These are phyloP conservation scores for Phytophthora hybrid DNA, from an alignment of 352 stramenopile species.

Conservation along the genomic window DNA sequence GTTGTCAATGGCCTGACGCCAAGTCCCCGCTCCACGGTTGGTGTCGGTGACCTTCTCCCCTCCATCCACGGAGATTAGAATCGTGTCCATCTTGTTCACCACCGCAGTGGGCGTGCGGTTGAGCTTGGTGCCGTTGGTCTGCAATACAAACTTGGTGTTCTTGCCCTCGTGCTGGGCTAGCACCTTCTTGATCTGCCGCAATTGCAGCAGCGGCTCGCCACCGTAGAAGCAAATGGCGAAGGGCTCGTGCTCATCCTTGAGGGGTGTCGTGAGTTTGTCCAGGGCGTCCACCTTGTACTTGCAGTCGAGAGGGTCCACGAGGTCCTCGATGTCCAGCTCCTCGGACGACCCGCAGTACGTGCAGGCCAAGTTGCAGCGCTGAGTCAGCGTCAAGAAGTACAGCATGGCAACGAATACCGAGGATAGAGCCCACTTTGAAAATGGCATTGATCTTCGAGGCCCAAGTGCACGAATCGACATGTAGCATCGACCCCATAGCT, in stretches of 20 bases:
- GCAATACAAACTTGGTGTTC: slow-evolving; percentile 31
- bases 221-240: slow-evolving; percentile 52
- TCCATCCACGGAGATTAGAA: slow-evolving; percentile 48
- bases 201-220: slow-evolving; percentile 44
- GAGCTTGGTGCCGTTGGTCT: slow-evolving; percentile 52
- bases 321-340: slow-evolving; percentile 42
- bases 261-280: slow-evolving; percentile 28
- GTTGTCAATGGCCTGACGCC: slow-evolving; percentile 50
- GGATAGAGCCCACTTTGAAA: background rate
- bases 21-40: slow-evolving; percentile 42
- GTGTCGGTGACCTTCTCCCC: slow-evolving; percentile 42
- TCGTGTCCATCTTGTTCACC: slow-evolving; percentile 45
- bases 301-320: slow-evolving; percentile 33
- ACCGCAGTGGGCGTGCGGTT: slow-evolving; percentile 40
- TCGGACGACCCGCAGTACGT: slow-evolving; percentile 51
- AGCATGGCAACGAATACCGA: slow-evolving; percentile 13
- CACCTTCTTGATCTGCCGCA: slow-evolving; percentile 49
- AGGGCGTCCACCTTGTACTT: slow-evolving; percentile 35
- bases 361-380: slow-evolving; percentile 47
- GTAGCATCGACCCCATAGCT: background rate
- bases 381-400: slow-evolving; percentile 41
- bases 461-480: background rate
- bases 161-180: slow-evolving; percentile 41
- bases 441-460: background rate
- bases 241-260: slow-evolving; percentile 33